These are phyloP conservation scores for Cryptococcus floricola DNA, from an alignment of 1,284 basidiomycete species.

Conservation along the genomic window DNA sequence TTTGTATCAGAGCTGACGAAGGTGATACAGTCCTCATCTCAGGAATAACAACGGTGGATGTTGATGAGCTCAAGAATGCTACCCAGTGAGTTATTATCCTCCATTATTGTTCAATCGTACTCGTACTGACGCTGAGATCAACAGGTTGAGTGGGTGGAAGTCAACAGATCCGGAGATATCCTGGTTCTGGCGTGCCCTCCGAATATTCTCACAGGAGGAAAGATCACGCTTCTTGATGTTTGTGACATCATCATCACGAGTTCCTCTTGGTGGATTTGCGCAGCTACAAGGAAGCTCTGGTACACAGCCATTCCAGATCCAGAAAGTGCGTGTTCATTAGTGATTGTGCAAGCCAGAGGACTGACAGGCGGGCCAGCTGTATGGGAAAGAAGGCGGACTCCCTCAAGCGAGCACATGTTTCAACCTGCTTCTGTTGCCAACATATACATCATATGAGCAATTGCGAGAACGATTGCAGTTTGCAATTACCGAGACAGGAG, in stretches of 20 bases:
- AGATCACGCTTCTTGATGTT: conserved; percentile 95
- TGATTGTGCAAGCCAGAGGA: not conserved
- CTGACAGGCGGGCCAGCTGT: conserved; percentile 53
- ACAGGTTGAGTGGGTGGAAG: conserved; percentile 48
- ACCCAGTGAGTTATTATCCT: conserved; percentile 26
- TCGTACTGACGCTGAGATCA: not conserved
- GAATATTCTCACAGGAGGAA: conserved; percentile 96
- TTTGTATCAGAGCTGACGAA: conserved; percentile 17
- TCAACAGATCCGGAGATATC: conserved; percentile 82
- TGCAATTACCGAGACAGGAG: conserved; percentile 89
- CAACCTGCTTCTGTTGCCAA: conserved; percentile 68
- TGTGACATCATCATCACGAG: conserved; percentile 86
- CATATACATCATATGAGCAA: conserved; percentile 90
- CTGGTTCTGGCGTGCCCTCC: conserved; percentile 99
- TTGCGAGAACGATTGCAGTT: conserved; percentile 78
- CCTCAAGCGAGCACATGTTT: conserved; percentile 50
- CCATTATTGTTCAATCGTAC: no score
- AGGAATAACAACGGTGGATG: conserved; percentile 96
- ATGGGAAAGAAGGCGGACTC: conserved; percentile 44
- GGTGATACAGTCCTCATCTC: conserved; percentile 70
- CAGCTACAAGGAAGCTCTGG: conserved; percentile 93
- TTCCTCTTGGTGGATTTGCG: conserved; percentile 87
- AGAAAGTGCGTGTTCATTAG: conserved; percentile 54
- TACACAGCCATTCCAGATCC: conserved; percentile 93
- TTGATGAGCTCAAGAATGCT: conserved; percentile 95